Conservation (phyloP, 176 grass and related monocot species). For the Aegilops umbellulata region DNA sequence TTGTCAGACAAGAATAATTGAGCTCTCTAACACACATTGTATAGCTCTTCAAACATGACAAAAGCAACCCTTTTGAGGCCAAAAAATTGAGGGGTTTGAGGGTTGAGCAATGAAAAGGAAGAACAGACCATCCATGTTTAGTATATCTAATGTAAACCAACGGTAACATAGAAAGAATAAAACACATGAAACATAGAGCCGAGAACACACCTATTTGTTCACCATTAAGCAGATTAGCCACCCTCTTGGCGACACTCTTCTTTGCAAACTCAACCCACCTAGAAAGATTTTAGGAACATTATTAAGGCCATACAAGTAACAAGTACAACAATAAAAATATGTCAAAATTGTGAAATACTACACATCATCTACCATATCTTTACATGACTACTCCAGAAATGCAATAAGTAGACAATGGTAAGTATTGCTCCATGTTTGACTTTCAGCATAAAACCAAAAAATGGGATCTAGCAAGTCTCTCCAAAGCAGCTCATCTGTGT, state of each 20-base stretch:
- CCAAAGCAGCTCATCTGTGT: not conserved
- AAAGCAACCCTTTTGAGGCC: not conserved
- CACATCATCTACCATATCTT: not conserved
- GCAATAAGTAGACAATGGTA: not conserved
- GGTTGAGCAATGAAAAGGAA: not conserved
- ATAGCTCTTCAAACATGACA: not conserved
- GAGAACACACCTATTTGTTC: slow-evolving; percentile 84
- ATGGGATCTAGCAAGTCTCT: not conserved
- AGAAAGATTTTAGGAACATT: slow-evolving; percentile 36
- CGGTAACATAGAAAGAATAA: not conserved
- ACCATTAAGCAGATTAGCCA: slow-evolving; percentile 87
- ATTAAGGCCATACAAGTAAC: not conserved
- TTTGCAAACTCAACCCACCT: slow-evolving; percentile 96
- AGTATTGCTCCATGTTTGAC: not conserved
- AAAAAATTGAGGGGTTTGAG: not conserved
- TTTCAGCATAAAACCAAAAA: not conserved
- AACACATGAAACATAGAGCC: not conserved
- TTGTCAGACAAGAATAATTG: not conserved
- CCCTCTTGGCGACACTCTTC: slow-evolving; percentile 83
- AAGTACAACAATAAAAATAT: not conserved
- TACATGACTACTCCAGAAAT: not conserved
- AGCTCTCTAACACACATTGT: not conserved
- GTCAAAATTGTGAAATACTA: not conserved
- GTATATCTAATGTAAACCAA: not conserved
- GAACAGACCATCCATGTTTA: too few species aligned